A percentile compares a stretch with the other conserved stretches of the same genome.
Evolutionary conservation across 179 eudicot genomes (phyloP).

Genomic region (Pouteria campechiana): DNA sequence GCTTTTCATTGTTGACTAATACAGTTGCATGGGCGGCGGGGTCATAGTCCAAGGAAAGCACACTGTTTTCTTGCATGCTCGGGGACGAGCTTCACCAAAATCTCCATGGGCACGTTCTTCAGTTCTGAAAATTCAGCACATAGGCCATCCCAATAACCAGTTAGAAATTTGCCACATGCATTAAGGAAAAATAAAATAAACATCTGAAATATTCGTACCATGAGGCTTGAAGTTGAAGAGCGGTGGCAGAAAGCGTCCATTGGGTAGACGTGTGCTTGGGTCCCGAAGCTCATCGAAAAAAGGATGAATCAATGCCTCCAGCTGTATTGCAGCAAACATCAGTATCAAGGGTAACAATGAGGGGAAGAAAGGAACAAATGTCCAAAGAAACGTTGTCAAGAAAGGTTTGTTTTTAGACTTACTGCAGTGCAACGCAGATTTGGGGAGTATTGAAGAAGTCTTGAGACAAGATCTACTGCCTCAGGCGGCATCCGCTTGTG

Average conservation of each 20-base stretch:
- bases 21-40: background rate
- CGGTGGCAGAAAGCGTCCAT: conserved; percentile 49
- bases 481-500: conserved; percentile 92
- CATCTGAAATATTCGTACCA: conserved; percentile 15
- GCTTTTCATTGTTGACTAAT: background rate
- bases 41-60: conserved; percentile 23
- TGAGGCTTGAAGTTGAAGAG: conserved; percentile 45
- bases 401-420: conserved; percentile 20
- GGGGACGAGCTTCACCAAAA: conserved; percentile 30
- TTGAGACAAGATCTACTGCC: conserved; percentile 90
- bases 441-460: conserved; percentile 87
- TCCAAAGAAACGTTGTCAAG: background rate
- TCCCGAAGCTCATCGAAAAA: conserved; percentile 50
- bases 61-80: conserved; percentile 51
- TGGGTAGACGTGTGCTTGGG: conserved; percentile 35
- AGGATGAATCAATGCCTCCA: conserved; percentile 38
- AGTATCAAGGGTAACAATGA: background rate
- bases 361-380: background rate
- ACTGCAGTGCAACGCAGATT: conserved; percentile 82
- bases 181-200: background rate
- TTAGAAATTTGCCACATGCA: background rate
- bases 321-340: conserved; percentile 10
- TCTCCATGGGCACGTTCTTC: conserved; percentile 35
- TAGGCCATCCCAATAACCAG: background rate
- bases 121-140: conserved; percentile 14